Evolutionary conservation across 257 asterid species (phyloP), one percentile per base, ranked within the genome.

Genomic region (Solanum pimpinellifolium): DNA sequence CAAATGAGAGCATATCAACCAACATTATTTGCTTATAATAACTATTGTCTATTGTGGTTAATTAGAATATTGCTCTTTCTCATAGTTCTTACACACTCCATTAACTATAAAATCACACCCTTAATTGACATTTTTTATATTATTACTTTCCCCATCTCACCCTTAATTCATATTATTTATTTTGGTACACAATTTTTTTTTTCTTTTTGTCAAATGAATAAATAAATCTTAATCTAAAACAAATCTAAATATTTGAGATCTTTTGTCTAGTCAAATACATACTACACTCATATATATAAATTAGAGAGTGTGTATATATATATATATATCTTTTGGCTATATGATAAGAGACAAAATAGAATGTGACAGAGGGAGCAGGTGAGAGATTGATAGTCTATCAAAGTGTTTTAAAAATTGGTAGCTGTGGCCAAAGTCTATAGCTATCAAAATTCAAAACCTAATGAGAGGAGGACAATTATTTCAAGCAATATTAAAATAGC

Each of bases 401-500:
- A 35, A 42, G 44, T 29, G 44, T 47, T 80, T 80, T 46, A 29
- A 80, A 37, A 47, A 29, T 39, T 8, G 68, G 46, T 81, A 81
- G 85, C 42, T 81, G 39, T 81, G 77, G 84, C 78, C 88, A 60
- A 60, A 62, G 68, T 12, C 78, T 56, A 78, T 39, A 18, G 85
- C 69, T 81, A 49, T 47, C 44, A 66, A 68, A 78, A 56, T 56
- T 56, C 62, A 56, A 56, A 56, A 3, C 35, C 87, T 85, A 85
- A 66, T 37, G 21, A 41, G 37, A 41, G 69, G 20, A 68, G 62
- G 80, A 42, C 82, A 85, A 85, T 85, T 85, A 85, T 85, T 85
- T 85, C 47, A 85, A 85, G 87, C 81, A 85, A 85, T 65, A 85
- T 85, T 85, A 42, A 85, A 66, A 80, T n/a, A 16, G n/a, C 83